These are phyloP conservation scores for Fusarium humuli DNA, from an alignment of 2,329 filamentous ascomycete genomes.

Conservation along the genomic window DNA sequence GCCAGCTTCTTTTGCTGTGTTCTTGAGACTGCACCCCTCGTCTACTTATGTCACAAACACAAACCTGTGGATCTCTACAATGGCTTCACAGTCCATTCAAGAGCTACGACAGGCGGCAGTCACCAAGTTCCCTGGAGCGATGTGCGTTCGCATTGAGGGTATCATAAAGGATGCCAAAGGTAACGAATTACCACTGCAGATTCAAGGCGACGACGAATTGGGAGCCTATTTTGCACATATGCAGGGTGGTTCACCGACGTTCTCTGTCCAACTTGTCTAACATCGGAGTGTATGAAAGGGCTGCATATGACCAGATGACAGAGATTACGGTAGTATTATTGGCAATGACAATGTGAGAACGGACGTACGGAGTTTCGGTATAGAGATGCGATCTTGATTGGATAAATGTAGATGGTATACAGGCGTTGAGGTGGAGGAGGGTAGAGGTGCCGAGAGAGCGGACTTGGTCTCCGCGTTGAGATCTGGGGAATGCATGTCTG, in stretches of 20 bases:
- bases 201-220: conserved; percentile 78
- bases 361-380: conserved; percentile 44
- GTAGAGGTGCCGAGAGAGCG: conserved; percentile 15
- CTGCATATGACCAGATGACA: conserved; percentile 12
- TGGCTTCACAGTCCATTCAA: conserved; percentile 67
- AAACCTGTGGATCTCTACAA: conserved; percentile 74
- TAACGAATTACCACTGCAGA: conserved; percentile 70
- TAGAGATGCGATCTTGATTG: conserved; percentile 27
- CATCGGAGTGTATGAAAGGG: conserved; percentile 15
- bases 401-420: conserved; percentile 2
- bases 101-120: conserved; percentile 73
- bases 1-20: conserved; percentile 64
- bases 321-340: background rate
- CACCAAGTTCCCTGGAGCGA: conserved; percentile 69
- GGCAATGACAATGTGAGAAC: conserved; percentile 3
- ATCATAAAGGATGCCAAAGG: conserved; percentile 70
- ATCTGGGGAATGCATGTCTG: conserved; percentile 3
- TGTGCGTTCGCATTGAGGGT: conserved; percentile 73
- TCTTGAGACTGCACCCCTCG: conserved; percentile 75
- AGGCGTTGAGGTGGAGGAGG: conserved; percentile 12
- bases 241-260: conserved; percentile 58
- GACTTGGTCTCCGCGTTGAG: conserved; percentile 41
- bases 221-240: conserved; percentile 77
- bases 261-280: conserved; percentile 56
- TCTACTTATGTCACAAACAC: conserved; percentile 64